Evolutionary conservation across 108 stramenopile species (phyloP).

Genomic region (Chaetoceros tenuissimus): DNA sequence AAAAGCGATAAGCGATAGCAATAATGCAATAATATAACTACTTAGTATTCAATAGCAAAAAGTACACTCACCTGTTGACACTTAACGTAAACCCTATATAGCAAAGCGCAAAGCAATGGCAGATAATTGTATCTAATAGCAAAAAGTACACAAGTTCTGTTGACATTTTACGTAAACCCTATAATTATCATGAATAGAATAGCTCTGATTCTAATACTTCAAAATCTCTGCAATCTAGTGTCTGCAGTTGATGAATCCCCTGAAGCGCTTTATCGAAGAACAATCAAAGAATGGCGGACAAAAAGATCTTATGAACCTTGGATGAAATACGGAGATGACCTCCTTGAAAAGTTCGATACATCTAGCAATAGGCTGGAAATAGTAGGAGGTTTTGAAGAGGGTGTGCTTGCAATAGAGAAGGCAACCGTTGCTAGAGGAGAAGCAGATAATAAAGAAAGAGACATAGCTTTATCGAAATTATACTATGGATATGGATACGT

Average conservation of each 20-base stretch:
- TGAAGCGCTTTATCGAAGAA: not conserved
- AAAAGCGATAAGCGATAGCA: no score
- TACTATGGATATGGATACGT: conserved; percentile 49
- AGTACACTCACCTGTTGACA: no score
- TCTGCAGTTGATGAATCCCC: not conserved
- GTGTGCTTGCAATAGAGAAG: conserved; percentile 4
- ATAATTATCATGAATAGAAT: no score
- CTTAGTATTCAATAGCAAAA: no score
- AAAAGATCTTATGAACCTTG: not conserved
- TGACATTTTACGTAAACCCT: no score
- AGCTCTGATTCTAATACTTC: no score
- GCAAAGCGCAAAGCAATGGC: no score
- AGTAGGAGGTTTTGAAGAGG: conserved; percentile 5
- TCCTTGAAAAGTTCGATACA: not conserved
- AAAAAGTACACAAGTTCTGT: no score
- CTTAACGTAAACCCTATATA: no score
- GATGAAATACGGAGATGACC: not conserved
- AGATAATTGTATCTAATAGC: no score
- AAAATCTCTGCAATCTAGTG: no score
- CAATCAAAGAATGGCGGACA: not conserved
- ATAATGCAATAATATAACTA: no score
- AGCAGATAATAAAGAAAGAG: conserved; percentile 14
- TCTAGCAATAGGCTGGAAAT: not conserved
- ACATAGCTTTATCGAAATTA: conserved; percentile 29
- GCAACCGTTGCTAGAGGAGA: conserved; percentile 6